Evolutionary conservation across 1,139 yeast genomes (phyloP), one percentile per base, ranked within the genome.

Genomic region (Pichia sp.): DNA sequence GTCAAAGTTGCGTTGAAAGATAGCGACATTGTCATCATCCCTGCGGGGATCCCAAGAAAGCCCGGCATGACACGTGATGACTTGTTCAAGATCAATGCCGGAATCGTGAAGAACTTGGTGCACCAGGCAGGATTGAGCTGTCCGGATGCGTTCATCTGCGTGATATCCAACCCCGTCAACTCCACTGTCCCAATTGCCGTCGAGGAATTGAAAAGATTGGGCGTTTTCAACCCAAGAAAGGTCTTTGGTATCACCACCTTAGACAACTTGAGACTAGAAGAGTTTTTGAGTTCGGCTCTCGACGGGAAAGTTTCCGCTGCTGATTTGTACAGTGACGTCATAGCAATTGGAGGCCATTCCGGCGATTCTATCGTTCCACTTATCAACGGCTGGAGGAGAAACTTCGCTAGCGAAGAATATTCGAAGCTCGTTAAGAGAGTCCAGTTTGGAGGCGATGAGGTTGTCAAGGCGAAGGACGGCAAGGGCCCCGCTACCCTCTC

Each of bases 21-120:
- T 17, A 71, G 87, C 3, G 80, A 83, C 58, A 71, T 85, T 58
- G 89, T 84, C 31, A 50, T 54, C 12, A 56, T 56, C 54, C 90
- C 91, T n/a, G 91, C 91, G n/a, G 92, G 91, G 54, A 84, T 85
- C 16, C 90, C 91, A 51, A 78, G 91, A 69, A 85, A 85, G 66
- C 90, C 91, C 14, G 91, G 91, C 24, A 85, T 85, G 90, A 83
- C 90, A 33, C 77, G 92, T 67, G 89, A 85, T 59, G 91, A 85
- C 68, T 75, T 85, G 64, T 85, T 85, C 73, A 84, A 83, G 66
- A 83, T 84, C 67, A 85, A 85, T 69, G 91, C 90, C 2, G 79
- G 83, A 10, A 85, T 85, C 61, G 80, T 85, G 57, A 75, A 82
- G 64, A 79, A 77, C 56, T 75, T 85, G 66, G 84, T 83, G 55